A percentile compares a stretch with the other conserved stretches of the same genome.
Conservation (phyloP, 2,329 filamentous ascomycete genomes). For the Teratosphaeria viscida region DNA sequence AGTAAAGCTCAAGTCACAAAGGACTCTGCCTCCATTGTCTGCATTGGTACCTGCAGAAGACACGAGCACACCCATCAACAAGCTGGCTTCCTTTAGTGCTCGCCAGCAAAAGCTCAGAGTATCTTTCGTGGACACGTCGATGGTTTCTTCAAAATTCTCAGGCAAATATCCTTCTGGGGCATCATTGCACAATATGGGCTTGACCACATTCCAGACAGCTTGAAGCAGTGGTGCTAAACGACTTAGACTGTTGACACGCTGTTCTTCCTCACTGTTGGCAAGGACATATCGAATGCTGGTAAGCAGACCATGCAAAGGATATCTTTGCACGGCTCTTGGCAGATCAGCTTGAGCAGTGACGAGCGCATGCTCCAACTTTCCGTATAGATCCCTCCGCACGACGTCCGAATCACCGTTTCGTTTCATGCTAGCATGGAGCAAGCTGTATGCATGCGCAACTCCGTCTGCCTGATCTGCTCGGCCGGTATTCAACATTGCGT, state of each 20-base stretch:
- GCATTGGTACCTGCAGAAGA: background rate
- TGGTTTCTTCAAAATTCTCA: slow-evolving; percentile 63
- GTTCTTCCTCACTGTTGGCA: slow-evolving; percentile 17
- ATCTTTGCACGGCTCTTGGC: slow-evolving; percentile 44
- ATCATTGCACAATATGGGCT: slow-evolving; percentile 75
- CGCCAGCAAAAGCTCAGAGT: slow-evolving; percentile 91
- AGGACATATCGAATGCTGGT: slow-evolving; percentile 24
- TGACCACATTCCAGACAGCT: slow-evolving; percentile 67
- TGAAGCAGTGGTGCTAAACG: slow-evolving; percentile 34
- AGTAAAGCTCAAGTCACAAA: slow-evolving; percentile 56
- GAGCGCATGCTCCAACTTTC: slow-evolving; percentile 55
- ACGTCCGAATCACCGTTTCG: background rate
- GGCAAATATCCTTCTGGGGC: slow-evolving; percentile 83
- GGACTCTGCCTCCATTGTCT: background rate
- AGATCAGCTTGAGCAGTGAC: slow-evolving; percentile 54
- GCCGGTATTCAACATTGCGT: slow-evolving; percentile 57
- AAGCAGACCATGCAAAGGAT: slow-evolving; percentile 35
- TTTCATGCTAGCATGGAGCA: slow-evolving; percentile 42
- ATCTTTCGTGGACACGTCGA: slow-evolving; percentile 73
- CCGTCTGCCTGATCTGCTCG: slow-evolving; percentile 90
- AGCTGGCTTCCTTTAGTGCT: slow-evolving; percentile 90
- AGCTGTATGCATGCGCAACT: slow-evolving; percentile 63
- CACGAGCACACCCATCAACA: slow-evolving; percentile 17
- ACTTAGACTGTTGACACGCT: background rate
- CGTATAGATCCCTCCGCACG: slow-evolving; percentile 37